phyloP scores from a whole-genome alignment of 2,329 filamentous ascomycete species.

The Fusarium chlamydosporum region DNA sequence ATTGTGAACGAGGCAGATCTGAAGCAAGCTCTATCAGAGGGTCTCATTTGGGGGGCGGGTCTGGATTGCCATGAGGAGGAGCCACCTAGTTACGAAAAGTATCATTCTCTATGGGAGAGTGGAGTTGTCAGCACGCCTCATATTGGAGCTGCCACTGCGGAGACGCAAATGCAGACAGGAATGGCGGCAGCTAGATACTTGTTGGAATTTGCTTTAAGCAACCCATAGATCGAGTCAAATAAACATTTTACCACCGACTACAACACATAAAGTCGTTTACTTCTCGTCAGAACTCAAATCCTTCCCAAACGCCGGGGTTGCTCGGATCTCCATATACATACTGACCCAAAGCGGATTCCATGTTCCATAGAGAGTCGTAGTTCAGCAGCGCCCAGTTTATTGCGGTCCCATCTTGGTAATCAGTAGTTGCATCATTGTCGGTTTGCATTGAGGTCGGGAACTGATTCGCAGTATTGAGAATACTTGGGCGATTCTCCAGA shows the following conservation, averaged over 20 bases:
- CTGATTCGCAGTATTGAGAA: neutral
- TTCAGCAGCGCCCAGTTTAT: conserved; percentile 28
- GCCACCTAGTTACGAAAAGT: conserved; percentile 55
- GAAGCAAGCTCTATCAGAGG: conserved; percentile 51
- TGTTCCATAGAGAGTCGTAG: conserved; percentile 35
- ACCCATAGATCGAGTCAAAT: neutral
- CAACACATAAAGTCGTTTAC: too few species aligned
- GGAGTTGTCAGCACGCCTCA: conserved; percentile 61
- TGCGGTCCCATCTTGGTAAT: conserved; percentile 12
- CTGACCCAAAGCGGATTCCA: conserved; percentile 32
- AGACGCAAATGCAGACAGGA: conserved; percentile 52
- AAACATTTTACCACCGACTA: too few species aligned
- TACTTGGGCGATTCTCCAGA: accelerated
- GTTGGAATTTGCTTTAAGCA: conserved; percentile 37
- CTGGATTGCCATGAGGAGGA: conserved; percentile 59
- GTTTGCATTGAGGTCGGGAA: neutral
- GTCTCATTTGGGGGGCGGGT: conserved; percentile 57
- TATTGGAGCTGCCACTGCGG: conserved; percentile 61
- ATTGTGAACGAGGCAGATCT: conserved; percentile 58
- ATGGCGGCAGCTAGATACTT: conserved; percentile 48
- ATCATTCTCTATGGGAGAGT: conserved; percentile 54
- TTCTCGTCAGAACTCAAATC: conserved; percentile 4
- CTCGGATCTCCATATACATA: conserved; percentile 34
- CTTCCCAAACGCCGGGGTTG: conserved; percentile 15
- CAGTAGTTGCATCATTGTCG: accelerated